A percentile compares a stretch with the other conserved stretches of the same genome.
Evolutionary conservation across 176 grass and related monocot genomes (phyloP).

Genomic region (Saccharum spontaneum): DNA sequence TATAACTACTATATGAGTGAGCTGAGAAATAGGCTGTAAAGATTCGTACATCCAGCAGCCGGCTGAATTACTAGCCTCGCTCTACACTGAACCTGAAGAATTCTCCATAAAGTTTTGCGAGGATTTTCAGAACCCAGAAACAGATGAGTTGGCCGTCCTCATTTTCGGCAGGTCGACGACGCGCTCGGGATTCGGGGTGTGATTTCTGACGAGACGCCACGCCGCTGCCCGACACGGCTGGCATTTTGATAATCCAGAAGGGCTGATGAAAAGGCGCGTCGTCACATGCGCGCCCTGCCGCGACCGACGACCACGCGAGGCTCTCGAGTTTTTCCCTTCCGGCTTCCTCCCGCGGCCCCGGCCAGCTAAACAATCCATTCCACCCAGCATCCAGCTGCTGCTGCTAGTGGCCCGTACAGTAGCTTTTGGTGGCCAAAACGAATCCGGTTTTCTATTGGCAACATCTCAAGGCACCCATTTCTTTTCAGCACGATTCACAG

Average conservation of each 20-base stretch:
- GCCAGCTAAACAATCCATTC: slow-evolving; percentile 29
- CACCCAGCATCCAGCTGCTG: neutral
- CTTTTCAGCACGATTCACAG: neutral
- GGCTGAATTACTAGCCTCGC: too few species aligned
- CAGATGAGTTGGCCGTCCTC: neutral
- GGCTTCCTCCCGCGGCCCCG: neutral
- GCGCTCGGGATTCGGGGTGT: neutral
- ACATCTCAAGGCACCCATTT: neutral
- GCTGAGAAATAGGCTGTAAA: too few species aligned
- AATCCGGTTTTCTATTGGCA: neutral
- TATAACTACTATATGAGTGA: too few species aligned
- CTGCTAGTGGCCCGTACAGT: neutral
- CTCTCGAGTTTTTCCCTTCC: slow-evolving; percentile 42
- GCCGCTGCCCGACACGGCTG: slow-evolving; percentile 11
- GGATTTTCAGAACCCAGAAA: neutral
- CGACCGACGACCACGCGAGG: slow-evolving; percentile 49
- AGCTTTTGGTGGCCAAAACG: neutral
- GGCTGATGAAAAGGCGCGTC: slow-evolving; percentile 40
- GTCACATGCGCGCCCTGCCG: slow-evolving; percentile 36
- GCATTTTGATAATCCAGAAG: slow-evolving; percentile 44
- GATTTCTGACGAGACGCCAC: neutral
- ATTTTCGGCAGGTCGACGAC: neutral
- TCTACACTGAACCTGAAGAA: neutral
- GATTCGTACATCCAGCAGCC: too few species aligned
- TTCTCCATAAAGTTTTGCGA: neutral